Percentiles rank a stretch among this genome's conserved stretches.
Evolutionary conservation across 805 yeast species (phyloP).

Genomic region (Sugiyamaella lignohabitans): DNA sequence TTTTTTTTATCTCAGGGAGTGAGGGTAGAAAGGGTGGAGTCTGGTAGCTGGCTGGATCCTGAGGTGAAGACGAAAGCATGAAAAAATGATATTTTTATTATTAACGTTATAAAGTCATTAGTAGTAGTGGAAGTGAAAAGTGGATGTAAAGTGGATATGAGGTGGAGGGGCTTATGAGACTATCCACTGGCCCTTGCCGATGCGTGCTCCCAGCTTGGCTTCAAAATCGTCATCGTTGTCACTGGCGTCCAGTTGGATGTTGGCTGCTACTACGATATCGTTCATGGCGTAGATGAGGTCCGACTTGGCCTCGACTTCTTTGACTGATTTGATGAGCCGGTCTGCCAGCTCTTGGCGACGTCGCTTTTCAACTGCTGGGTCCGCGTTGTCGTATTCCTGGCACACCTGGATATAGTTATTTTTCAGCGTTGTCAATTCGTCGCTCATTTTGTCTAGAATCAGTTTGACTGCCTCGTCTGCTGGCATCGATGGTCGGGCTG

Average conservation of each 20-base stretch:
- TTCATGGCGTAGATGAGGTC: slow-evolving; percentile 18
- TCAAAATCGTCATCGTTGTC: background rate
- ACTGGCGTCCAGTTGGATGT: slow-evolving; percentile 2
- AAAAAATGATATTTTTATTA: no score
- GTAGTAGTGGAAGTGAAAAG: no score
- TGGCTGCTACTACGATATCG: slow-evolving; percentile 16
- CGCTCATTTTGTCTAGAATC: slow-evolving; percentile 15
- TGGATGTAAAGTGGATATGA: no score
- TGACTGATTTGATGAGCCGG: slow-evolving; percentile 8
- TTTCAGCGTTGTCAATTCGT: slow-evolving; percentile 11
- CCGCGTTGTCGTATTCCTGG: slow-evolving; percentile 12
- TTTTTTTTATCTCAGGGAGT: background rate
- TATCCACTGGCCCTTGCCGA: background rate
- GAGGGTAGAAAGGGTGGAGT: background rate
- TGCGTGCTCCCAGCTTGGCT: background rate
- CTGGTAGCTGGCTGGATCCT: no score
- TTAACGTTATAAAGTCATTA: no score
- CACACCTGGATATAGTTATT: slow-evolving; percentile 8
- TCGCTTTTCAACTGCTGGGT: slow-evolving; percentile 14
- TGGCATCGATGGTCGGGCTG: slow-evolving; percentile 17
- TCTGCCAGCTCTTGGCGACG: slow-evolving; percentile 12
- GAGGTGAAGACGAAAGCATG: no score
- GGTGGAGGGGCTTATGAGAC: no score
- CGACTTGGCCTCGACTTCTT: slow-evolving; percentile 16
- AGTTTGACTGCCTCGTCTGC: slow-evolving; percentile 17